A percentile compares a stretch with the other conserved stretches of the same genome.
Evolutionary conservation across 139 green algal genomes (phyloP).

Genomic region (Desmodesmus armatus): DNA sequence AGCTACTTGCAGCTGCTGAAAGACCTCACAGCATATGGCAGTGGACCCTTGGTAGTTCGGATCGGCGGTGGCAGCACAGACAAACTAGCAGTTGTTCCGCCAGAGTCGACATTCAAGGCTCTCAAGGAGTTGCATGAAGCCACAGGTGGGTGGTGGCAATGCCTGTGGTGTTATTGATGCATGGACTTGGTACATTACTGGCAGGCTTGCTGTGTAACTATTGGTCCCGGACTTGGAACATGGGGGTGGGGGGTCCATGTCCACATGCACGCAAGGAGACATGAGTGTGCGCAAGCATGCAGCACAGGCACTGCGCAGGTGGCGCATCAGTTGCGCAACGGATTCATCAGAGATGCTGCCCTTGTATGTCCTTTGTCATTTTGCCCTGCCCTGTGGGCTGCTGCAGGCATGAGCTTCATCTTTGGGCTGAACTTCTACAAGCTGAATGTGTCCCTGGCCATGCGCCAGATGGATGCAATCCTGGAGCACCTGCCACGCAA

Average conservation of each 20-base stretch:
- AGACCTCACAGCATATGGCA: slow-evolving; percentile 38
- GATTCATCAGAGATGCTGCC: too few relatives aligned
- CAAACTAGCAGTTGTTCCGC: neutral
- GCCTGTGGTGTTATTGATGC: neutral
- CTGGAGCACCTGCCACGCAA: neutral
- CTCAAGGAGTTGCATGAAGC: slow-evolving; percentile 21
- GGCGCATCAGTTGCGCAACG: too few relatives aligned
- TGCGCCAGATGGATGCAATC: slow-evolving; percentile 1
- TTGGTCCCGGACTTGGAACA: neutral
- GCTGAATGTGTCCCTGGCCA: neutral
- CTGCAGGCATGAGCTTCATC: slow-evolving; percentile 41
- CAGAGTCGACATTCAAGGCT: neutral
- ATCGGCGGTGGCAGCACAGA: slow-evolving; percentile 48
- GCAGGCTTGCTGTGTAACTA: neutral
- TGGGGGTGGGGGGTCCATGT: too few relatives aligned
- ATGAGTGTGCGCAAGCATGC: too few relatives aligned
- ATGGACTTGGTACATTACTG: too few relatives aligned
- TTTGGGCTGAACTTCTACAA: slow-evolving; percentile 37
- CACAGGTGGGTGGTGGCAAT: neutral
- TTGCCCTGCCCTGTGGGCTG: too few relatives aligned
- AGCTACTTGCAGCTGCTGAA: slow-evolving; percentile 10
- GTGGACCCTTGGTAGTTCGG: slow-evolving; percentile 19
- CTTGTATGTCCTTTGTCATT: too few relatives aligned
- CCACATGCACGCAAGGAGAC: neutral
- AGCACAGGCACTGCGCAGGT: too few relatives aligned